Evolutionary conservation across 345 rosid genomes (phyloP).

Genomic region (Cardamine chenopodiifolia): DNA sequence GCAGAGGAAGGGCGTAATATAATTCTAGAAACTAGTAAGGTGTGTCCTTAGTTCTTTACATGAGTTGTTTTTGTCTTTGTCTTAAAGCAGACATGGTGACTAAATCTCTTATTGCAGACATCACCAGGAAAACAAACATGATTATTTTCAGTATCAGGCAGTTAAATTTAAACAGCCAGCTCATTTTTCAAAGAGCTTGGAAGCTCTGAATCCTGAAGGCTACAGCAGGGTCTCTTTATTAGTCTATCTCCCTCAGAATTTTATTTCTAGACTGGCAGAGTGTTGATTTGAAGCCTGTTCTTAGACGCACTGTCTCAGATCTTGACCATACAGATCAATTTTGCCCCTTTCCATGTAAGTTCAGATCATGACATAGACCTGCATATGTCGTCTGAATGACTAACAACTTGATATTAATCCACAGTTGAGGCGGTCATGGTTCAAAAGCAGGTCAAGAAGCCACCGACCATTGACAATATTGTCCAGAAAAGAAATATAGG

Average conservation of each 20-base stretch:
- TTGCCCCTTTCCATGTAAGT: not conserved
- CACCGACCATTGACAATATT: not conserved
- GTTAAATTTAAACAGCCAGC: not conserved
- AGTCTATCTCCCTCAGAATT: not conserved
- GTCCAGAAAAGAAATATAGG: not conserved
- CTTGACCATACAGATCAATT: not conserved
- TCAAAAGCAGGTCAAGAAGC: not conserved
- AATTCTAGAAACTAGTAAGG: not conserved
- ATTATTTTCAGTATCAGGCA: not conserved
- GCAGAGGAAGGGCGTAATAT: not conserved
- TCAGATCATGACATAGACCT: not conserved
- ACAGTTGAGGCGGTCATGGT: conserved; percentile 11
- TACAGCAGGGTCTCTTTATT: not conserved
- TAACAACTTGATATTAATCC: not conserved
- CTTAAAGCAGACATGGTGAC: not conserved
- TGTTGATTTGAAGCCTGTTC: not conserved
- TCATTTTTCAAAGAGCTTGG: not conserved
- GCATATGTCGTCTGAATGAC: not conserved
- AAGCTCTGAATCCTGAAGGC: not conserved
- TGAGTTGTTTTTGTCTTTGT: not conserved
- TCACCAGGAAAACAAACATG: not conserved
- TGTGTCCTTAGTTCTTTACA: not conserved
- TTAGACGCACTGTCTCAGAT: not conserved
- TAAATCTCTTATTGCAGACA: conserved; percentile 3
- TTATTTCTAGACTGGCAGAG: not conserved